These are phyloP conservation scores for Pezicula neosporulosa DNA, from an alignment of 2,329 filamentous ascomycete genomes.

Conservation along the genomic window DNA sequence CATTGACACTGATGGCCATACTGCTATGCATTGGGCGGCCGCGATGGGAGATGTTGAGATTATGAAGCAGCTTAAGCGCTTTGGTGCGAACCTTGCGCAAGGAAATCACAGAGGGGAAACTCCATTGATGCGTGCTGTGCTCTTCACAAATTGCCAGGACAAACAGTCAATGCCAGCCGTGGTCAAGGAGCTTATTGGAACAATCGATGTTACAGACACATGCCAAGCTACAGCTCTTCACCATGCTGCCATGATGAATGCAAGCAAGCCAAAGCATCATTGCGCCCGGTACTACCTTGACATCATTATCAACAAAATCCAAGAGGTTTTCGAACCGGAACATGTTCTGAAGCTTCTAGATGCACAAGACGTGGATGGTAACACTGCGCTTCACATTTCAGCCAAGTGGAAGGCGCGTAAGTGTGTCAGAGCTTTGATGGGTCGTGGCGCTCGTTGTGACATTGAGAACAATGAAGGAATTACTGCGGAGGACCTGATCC, in stretches of 20 bases:
- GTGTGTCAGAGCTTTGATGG: conserved; percentile 76
- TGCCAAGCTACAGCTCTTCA: conserved; percentile 88
- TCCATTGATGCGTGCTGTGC: conserved; percentile 87
- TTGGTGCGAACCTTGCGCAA: conserved; percentile 70
- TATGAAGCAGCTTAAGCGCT: conserved; percentile 79
- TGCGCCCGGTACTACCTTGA: conserved; percentile 94
- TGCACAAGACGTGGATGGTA: conserved; percentile 78
- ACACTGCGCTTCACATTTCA: conserved; percentile 75
- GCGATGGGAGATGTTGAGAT: conserved; percentile 96
- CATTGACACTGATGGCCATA: conserved; percentile 93
- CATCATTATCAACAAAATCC: conserved; percentile 81
- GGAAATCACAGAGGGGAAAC: conserved; percentile 78
- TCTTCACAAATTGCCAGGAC: conserved; percentile 96
- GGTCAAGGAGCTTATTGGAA: conserved; percentile 78
- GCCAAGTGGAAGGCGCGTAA: conserved; percentile 86
- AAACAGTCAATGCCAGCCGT: conserved; percentile 86
- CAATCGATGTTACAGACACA: conserved; percentile 75
- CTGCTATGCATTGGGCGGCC: conserved; percentile 93
- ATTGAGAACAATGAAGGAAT: conserved; percentile 79
- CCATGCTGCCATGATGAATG: conserved; percentile 87
- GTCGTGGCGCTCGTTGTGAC: conserved; percentile 77
- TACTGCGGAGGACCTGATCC: conserved; percentile 81
- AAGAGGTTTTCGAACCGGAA: conserved; percentile 70
- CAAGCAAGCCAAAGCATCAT: conserved; percentile 76
- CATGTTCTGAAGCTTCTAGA: conserved; percentile 79